Conservation (phyloP, 495 filamentous ascomycete genomes). For the Lasiosphaeria miniovina region DNA sequence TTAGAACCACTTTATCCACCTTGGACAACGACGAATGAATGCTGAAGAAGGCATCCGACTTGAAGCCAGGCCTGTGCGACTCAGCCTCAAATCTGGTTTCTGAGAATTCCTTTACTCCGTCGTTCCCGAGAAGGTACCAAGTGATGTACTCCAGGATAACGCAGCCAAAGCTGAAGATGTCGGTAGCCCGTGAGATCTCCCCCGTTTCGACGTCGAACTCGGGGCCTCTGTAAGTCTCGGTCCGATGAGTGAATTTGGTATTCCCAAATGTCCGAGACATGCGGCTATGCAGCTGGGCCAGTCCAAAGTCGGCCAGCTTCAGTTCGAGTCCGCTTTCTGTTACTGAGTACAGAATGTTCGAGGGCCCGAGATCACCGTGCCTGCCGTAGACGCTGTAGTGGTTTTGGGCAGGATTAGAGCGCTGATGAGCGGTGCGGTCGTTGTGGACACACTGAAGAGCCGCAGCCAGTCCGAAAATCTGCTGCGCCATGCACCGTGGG, state of each 20-base stretch:
- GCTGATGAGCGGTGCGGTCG: not conserved
- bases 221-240: not conserved
- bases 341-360: not conserved
- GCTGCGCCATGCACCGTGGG: not conserved
- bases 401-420: not conserved
- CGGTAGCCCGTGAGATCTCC: not conserved
- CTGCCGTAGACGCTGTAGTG: not conserved
- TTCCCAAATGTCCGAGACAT: not conserved
- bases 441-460: not conserved
- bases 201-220: not conserved
- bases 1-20: not conserved
- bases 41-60: not conserved
- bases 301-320: not conserved
- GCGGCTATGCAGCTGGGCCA: not conserved
- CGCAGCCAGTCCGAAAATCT: not conserved
- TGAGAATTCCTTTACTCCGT: not conserved
- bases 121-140: not conserved
- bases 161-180: not conserved
- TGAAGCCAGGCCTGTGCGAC: not conserved
- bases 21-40: not conserved
- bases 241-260: not conserved
- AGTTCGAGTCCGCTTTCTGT: not conserved
- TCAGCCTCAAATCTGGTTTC: not conserved
- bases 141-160: not conserved
- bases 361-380: not conserved